phyloP scores from a whole-genome alignment of 2,329 filamentous ascomycete genomes.

The Drechslerella stenobrocha region DNA sequence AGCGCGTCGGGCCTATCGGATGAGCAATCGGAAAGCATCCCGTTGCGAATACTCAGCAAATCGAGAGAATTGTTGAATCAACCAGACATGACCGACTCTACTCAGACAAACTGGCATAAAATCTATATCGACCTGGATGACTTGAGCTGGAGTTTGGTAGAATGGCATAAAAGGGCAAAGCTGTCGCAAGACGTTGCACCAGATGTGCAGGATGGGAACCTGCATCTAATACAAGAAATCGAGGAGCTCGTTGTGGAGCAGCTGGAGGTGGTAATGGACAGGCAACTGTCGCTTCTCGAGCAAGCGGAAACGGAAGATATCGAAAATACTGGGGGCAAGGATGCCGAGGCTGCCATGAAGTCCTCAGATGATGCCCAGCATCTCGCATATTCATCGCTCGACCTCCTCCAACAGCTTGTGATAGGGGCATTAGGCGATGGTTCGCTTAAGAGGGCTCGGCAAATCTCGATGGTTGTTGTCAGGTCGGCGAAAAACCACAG shows the following conservation, averaged over 20 bases:
- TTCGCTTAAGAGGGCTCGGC: conserved; percentile 37
- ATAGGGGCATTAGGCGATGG: conserved; percentile 37
- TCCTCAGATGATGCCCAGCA: conserved; percentile 42
- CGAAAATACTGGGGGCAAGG: conserved; percentile 52
- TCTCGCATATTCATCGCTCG: conserved; percentile 46
- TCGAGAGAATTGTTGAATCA: conserved; percentile 42
- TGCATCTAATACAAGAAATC: conserved; percentile 44
- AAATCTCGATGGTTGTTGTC: conserved; percentile 48
- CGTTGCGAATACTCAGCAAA: conserved; percentile 38
- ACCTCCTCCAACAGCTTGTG: conserved; percentile 46
- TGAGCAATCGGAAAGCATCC: conserved; percentile 27
- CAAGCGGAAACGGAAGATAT: conserved; percentile 38
- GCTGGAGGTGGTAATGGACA: conserved; percentile 45
- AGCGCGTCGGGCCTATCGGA: conserved; percentile 43
- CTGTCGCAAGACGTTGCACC: conserved; percentile 39
- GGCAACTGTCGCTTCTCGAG: conserved; percentile 28
- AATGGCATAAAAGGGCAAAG: conserved; percentile 44
- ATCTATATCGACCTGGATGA: conserved; percentile 48
- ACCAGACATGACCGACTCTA: conserved; percentile 42
- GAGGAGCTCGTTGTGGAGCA: conserved; percentile 46
- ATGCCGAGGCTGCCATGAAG: conserved; percentile 37
- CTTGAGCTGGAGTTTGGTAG: conserved; percentile 44
- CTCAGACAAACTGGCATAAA: conserved; percentile 46
- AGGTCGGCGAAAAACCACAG: conserved; percentile 40
- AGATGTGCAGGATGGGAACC: conserved; percentile 33